These are phyloP conservation scores for Craspedostauros australis DNA, from an alignment of 108 stramenopile genomes.

Conservation along the genomic window DNA sequence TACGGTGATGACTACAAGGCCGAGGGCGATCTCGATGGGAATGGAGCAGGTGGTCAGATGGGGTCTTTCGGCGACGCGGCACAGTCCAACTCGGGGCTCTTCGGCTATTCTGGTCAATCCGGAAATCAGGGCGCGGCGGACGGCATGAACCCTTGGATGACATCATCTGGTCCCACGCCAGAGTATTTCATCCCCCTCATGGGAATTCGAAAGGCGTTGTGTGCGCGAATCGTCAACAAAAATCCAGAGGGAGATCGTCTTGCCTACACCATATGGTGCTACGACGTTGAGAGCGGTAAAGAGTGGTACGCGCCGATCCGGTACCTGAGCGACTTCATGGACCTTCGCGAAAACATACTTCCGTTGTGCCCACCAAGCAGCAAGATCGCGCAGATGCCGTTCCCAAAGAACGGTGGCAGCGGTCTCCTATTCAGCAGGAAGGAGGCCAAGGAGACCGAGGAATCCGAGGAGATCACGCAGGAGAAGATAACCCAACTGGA, in stretches of 20 bases:
- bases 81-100: too few relatives aligned
- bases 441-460: conserved; percentile 20
- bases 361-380: conserved; percentile 13
- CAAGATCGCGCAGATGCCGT: conserved; percentile 36
- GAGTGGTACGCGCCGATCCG: conserved; percentile 87
- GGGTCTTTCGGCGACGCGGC: too few relatives aligned
- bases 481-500: conserved; percentile 51
- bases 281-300: conserved; percentile 63
- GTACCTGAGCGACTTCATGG: conserved; percentile 71
- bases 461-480: conserved; percentile 33
- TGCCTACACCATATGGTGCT: conserved; percentile 81
- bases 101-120: too few relatives aligned
- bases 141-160: too few relatives aligned
- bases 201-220: conserved; percentile 69
- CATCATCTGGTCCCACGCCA: neutral
- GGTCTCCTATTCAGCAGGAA: conserved; percentile 25
- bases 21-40: conserved; percentile 1
- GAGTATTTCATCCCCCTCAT: conserved; percentile 57
- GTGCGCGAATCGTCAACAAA: conserved; percentile 67
- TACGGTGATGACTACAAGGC: neutral
- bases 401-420: conserved; percentile 36
- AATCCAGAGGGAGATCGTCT: conserved; percentile 56
- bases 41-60: too few relatives aligned
- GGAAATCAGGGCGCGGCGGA: too few relatives aligned
- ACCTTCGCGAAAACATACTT: conserved; percentile 46